Evolutionary conservation across 2,329 filamentous ascomycete genomes (phyloP), one percentile per base, ranked within the genome.

Genomic region (Hansfordia pulvinata): DNA sequence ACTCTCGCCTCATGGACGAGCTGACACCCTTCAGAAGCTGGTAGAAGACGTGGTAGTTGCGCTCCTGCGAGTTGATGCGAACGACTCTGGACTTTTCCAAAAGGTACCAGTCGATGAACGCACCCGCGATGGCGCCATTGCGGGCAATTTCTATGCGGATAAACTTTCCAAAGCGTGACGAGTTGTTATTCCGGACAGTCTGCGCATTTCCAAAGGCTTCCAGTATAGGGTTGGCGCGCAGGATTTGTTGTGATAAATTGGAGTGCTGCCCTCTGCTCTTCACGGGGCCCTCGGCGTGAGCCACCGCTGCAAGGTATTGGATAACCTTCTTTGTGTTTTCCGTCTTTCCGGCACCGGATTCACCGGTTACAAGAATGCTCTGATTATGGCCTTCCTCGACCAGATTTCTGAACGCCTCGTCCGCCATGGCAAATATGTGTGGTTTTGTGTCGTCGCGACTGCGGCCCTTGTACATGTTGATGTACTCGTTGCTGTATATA

Each of bases 321-420:
- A 98, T 98, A 40, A 98, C 90, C 52, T 98, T 98, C 49, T 98
- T 98, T 10, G 90, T 98, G 49, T 98, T 98, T 50, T 98, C 90
- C 0, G 90, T 98, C 58, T 98, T 98, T 41, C 90, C 90, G 18
- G 90, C 90, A 47, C 90, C 90, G 11, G 90, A 98, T 58, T 98
- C 90, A 54, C 90, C 90, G 3, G 90, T 98, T 13, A 98, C 92
- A 27, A 98, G 63, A 42, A 98, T 98, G 44, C 88, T 96, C 55
- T 98, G 90, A 42, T 98, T 96, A 38, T 85, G 68, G 20, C 86
- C 86, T 52, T 96, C 90, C 28, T 94, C 86, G 0, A 98, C 84
- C 17, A 98, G 61, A 44, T 93, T 96, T 10, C 90, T 74, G 52
- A 96, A 98, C 1, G 92, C 90, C 46, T 92, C 79, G 49, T 98